A percentile compares a stretch with the other conserved stretches of the same genome.
Conservation (phyloP, 1,139 yeast genomes). For the Debaryomyces nepalensis region DNA sequence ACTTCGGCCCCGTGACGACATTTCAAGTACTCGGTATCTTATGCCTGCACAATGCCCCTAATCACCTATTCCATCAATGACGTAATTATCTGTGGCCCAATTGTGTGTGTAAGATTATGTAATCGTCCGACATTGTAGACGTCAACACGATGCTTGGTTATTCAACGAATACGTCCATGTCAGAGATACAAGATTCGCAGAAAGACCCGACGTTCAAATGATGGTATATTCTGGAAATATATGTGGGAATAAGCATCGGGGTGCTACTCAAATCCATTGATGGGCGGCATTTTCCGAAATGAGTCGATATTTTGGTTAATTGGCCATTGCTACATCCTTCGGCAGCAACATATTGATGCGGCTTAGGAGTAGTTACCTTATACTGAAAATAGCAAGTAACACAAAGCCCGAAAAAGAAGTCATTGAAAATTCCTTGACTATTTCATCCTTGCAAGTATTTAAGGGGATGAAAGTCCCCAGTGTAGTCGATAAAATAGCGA, state of each 20-base stretch:
- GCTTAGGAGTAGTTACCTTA: constrained; percentile 6
- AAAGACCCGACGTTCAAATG: no score
- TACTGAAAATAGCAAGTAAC: constrained; percentile 11
- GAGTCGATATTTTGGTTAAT: background rate
- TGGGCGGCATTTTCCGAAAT: no score
- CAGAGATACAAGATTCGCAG: background rate
- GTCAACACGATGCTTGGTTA: constrained; percentile 4
- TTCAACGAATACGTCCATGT: background rate
- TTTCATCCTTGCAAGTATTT: constrained; percentile 9
- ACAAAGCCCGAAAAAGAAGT: constrained; percentile 11
- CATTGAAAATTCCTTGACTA: constrained; percentile 10
- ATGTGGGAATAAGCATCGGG: no score
- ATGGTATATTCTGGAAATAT: no score
- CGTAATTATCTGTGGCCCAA: background rate
- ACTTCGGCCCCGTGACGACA: constrained; percentile 5
- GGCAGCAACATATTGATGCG: constrained; percentile 9
- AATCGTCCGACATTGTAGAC: constrained; percentile 1
- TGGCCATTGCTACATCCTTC: background rate
- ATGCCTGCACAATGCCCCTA: background rate
- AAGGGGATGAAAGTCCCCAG: constrained; percentile 8
- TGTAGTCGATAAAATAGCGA: background rate
- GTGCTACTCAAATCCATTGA: no score
- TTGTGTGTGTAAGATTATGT: background rate
- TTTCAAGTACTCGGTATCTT: background rate
- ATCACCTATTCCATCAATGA: background rate